Evolutionary conservation across 495 filamentous ascomycete genomes (phyloP).

Genomic region (Podospora appendiculata): DNA sequence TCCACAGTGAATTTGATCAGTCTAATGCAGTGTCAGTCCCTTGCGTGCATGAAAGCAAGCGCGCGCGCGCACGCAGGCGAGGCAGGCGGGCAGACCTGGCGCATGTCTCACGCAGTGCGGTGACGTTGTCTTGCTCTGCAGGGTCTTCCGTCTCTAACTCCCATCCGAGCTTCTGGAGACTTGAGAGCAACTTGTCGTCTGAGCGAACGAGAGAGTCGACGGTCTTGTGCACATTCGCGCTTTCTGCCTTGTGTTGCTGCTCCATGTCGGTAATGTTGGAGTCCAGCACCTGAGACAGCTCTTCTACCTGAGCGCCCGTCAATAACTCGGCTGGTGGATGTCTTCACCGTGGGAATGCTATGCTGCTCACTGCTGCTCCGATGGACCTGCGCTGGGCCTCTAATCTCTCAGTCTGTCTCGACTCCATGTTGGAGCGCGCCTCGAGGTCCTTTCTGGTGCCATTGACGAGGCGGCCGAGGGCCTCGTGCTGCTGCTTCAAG

Average conservation of each 20-base stretch:
- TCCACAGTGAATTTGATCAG: constrained; percentile 43
- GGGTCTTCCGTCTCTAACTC: constrained; percentile 34
- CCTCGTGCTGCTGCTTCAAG: constrained; percentile 34
- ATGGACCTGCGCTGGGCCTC: constrained; percentile 22
- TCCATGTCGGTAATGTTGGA: constrained; percentile 34
- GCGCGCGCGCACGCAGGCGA: too few species aligned
- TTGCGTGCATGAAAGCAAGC: background rate
- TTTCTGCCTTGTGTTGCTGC: constrained; percentile 18
- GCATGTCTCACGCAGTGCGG: constrained; percentile 35
- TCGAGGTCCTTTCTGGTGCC: constrained; percentile 15
- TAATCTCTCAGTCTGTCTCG: constrained; percentile 21
- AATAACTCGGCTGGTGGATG: background rate
- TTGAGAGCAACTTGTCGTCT: constrained; percentile 40
- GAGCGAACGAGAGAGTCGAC: constrained; percentile 29
- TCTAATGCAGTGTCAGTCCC: constrained; percentile 15
- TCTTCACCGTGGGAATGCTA: background rate
- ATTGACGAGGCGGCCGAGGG: constrained; percentile 29
- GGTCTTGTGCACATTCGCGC: constrained; percentile 21
- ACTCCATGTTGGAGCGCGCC: constrained; percentile 21
- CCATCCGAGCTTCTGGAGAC: constrained; percentile 40
- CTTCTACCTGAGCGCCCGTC: constrained; percentile 24
- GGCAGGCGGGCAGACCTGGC: constrained; percentile 15
- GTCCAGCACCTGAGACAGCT: constrained; percentile 29
- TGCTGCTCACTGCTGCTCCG: constrained; percentile 19
- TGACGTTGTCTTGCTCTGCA: constrained; percentile 26